Evolutionary conservation across 305 asterid genomes (phyloP).

Genomic region (Caryopteris hybrid): DNA sequence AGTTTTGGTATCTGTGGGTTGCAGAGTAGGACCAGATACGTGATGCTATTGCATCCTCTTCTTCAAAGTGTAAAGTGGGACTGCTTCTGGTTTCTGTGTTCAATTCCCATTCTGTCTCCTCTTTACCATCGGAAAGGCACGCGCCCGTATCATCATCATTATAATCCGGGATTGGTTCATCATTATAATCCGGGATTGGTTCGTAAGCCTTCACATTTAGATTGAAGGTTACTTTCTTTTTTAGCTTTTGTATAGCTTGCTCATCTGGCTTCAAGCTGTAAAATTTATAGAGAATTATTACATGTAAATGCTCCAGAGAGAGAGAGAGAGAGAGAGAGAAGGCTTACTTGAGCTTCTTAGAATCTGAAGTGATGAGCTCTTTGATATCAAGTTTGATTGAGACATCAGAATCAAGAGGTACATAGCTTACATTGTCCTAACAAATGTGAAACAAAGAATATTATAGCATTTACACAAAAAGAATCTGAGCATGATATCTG

Average conservation of each 20-base stretch:
- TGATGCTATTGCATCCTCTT: conserved; percentile 24
- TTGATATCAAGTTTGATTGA: conserved; percentile 19
- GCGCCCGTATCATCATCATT: too few species aligned
- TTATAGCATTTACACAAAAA: too few species aligned
- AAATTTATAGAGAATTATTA: too few species aligned
- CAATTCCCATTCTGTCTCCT: too few species aligned
- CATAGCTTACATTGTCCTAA: conserved; percentile 45
- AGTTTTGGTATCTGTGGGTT: conserved; percentile 39
- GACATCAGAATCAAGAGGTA: conserved; percentile 48
- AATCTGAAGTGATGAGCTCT: conserved; percentile 28
- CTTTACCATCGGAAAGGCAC: too few species aligned
- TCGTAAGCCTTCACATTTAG: conserved; percentile 57
- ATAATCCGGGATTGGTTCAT: too few species aligned
- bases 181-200: conserved; percentile 32
- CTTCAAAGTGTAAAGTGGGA: conserved; percentile 20
- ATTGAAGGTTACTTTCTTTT: conserved; percentile 37
- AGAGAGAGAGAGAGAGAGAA: background rate
- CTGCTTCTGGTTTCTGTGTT: conserved; percentile 2
- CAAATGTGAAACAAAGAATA: too few species aligned
- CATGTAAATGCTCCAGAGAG: too few species aligned
- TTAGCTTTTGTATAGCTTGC: conserved; percentile 13
- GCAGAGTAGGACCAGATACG: conserved; percentile 32
- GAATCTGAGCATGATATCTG: background rate
- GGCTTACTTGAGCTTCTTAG: conserved; percentile 33
- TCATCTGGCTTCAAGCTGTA: too few species aligned